phyloP scores from a whole-genome alignment of 208 protist genomes.

The Wallacemonas sp. region DNA sequence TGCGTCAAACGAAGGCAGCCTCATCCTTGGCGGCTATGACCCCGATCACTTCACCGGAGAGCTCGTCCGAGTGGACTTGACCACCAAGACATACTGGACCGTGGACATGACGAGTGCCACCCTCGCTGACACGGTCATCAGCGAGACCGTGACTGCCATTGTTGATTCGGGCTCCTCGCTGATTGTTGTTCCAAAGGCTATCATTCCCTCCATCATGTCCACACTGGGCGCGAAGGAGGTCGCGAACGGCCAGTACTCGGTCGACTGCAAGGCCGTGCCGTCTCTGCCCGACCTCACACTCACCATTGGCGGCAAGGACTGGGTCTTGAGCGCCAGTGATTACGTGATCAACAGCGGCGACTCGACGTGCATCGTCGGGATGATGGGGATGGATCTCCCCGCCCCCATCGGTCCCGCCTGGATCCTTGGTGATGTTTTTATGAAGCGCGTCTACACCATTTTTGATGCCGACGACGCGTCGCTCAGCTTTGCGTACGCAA shows the following conservation, averaged over 20 bases:
- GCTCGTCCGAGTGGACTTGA: slow-evolving; percentile 84
- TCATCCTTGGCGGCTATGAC: slow-evolving; percentile 89
- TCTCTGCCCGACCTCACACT: slow-evolving; percentile 75
- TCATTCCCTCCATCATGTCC: slow-evolving; percentile 44
- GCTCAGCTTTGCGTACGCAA: slow-evolving; percentile 51
- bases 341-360: slow-evolving; percentile 85
- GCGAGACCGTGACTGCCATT: slow-evolving; percentile 42
- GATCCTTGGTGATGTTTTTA: slow-evolving; percentile 66
- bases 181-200: slow-evolving; percentile 79
- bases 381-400: slow-evolving; percentile 45
- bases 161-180: slow-evolving; percentile 96
- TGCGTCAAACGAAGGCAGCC: slow-evolving; percentile 45
- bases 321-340: slow-evolving; percentile 62
- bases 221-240: slow-evolving; percentile 48
- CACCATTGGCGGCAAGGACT: slow-evolving; percentile 58
- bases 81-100: slow-evolving; percentile 92
- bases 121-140: slow-evolving; percentile 51
- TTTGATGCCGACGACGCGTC: slow-evolving; percentile 58
- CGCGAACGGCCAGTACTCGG: slow-evolving; percentile 43
- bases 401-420: slow-evolving; percentile 35
- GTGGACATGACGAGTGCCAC: slow-evolving; percentile 52
- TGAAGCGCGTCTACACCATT: slow-evolving; percentile 56
- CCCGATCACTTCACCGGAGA: slow-evolving; percentile 60
- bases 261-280: slow-evolving; percentile 40
- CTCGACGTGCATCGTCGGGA: slow-evolving; percentile 51